A percentile compares a stretch with the other conserved stretches of the same genome.
phyloP scores from a whole-genome alignment of 805 yeast species.

The Candida wancherniae region DNA sequence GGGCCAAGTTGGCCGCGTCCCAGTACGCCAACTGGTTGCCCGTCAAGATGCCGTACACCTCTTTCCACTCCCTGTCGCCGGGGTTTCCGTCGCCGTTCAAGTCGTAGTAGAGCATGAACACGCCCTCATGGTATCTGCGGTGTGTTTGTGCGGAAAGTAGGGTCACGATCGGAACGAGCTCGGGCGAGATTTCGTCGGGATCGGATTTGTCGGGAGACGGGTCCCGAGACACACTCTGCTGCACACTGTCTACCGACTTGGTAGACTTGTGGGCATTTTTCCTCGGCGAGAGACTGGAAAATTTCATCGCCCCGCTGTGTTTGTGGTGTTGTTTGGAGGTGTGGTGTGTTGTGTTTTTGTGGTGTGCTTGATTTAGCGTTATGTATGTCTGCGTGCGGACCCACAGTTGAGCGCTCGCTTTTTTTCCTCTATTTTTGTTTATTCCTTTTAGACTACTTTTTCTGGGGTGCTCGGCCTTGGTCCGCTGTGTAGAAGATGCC shows the following conservation, averaged over 20 bases:
- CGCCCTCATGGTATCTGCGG: conserved; percentile 72
- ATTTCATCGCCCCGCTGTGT: conserved; percentile 6
- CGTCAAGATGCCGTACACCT: conserved; percentile 84
- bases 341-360: background rate
- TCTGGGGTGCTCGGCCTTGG: no score
- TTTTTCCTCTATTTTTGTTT: no score
- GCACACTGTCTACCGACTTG: no score
- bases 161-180: conserved; percentile 67
- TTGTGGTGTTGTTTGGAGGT: background rate
- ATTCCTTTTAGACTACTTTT: no score
- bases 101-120: conserved; percentile 68
- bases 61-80: conserved; percentile 79
- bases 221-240: no score
- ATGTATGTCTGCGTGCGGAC: no score
- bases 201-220: conserved; percentile 1
- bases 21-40: conserved; percentile 92
- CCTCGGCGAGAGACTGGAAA: conserved; percentile 9
- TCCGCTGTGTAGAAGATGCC: no score
- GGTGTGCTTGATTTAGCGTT: no score
- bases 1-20: conserved; percentile 69
- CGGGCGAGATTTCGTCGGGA: conserved; percentile 37
- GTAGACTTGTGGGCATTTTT: conserved; percentile 3
- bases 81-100: conserved; percentile 81
- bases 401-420: no score
- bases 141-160: conserved; percentile 68